Evolutionary conservation across 2,329 filamentous ascomycete species (phyloP), one percentile per base, ranked within the genome.

Genomic region (Sporothrix sp.): DNA sequence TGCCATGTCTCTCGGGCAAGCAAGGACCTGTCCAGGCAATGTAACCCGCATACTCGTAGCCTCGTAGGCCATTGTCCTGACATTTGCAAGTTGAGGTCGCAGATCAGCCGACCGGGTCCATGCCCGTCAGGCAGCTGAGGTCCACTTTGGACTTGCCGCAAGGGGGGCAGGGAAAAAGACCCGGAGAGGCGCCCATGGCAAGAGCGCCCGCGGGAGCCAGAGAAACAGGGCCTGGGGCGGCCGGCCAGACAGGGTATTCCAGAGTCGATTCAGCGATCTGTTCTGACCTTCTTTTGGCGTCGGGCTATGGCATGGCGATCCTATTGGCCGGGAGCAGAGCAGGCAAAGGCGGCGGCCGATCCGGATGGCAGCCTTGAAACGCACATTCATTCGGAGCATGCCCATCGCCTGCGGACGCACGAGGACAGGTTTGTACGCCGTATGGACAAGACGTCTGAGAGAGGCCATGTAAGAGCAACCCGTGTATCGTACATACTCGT

Each of bases 91-190:
- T 28, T 28, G 25, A 49, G 47, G 36, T 38, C 30, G 48, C 32
- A 44, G 48, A 50, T 50, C 48, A 50, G 48, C 48, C 48, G 48
- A 44, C 39, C 18, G 25, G 39, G 32, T 4, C 25, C 48, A 50
- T 44, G 48, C 39, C 16, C 18, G 39, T 50, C 38, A 38, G 38
- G 30, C 21, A 43, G 20, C 16, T n/a, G 25, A 36, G 13, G 8
- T 28, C 28, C 37, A 20, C 21, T 10, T 10, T 16, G 28, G 23
- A 5, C 10, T 27, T 16, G 27, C 3, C 36, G 33, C 16, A 37
- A 16, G 25, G 25, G 27, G 25, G 18, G 25, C 7, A 28, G 27
- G 14, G 13, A 7, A 27, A 3, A 2, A 18, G 16, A 6, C n/a
- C n/a, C 21, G 10, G 45, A 38, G 23, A 32, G 30, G 7, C n/a